These are phyloP conservation scores for Chenopodium berlandieri DNA, from an alignment of 148 eudicot genomes.

Conservation along the genomic window DNA sequence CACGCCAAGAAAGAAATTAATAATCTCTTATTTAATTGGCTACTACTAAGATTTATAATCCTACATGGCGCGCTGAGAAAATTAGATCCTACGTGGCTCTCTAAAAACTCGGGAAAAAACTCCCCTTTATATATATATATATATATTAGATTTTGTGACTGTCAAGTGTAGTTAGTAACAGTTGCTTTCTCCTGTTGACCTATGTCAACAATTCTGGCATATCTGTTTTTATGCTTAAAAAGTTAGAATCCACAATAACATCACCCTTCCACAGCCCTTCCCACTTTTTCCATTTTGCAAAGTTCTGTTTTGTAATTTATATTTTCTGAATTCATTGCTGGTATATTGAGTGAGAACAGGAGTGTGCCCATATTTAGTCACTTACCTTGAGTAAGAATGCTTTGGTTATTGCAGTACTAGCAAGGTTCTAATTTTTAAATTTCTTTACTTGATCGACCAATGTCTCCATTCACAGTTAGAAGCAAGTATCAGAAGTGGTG, in stretches of 20 bases:
- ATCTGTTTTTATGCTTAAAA: neutral
- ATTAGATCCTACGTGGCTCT: too few species aligned
- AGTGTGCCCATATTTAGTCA: neutral
- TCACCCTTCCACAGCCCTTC: neutral
- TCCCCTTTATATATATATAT: too few species aligned
- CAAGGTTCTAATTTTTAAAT: too few species aligned
- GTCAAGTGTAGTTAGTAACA: neutral
- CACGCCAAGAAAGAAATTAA: too few species aligned
- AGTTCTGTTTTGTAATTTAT: neutral
- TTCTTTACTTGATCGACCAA: neutral
- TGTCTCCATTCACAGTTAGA: constrained; percentile 60
- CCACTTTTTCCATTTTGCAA: neutral
- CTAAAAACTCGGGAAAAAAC: too few species aligned
- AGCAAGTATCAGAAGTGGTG: constrained; percentile 71
- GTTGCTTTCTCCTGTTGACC: neutral
- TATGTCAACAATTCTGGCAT: neutral
- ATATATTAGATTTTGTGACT: too few species aligned
- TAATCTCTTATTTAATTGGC: too few species aligned
- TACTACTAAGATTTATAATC: too few species aligned
- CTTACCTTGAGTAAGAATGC: neutral
- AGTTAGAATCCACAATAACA: neutral
- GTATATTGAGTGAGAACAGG: neutral
- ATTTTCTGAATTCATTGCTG: neutral
- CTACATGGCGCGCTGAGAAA: too few species aligned
- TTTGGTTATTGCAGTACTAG: neutral